A percentile compares a stretch with the other conserved stretches of the same genome.
Conservation (phyloP, 257 asterid genomes). For the Nicotiana tabacum region DNA sequence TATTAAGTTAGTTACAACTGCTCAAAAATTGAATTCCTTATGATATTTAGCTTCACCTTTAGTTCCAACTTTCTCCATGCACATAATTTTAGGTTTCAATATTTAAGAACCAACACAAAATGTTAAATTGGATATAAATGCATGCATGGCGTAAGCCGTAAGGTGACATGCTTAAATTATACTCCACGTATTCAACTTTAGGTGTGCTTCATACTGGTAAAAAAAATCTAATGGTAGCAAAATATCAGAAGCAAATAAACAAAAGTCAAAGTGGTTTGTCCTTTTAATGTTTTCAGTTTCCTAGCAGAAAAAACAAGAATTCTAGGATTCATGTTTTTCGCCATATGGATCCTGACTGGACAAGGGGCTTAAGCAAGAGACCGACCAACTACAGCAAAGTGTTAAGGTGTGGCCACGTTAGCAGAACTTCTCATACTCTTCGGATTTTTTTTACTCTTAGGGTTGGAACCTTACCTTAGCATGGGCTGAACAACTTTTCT, state of each 20-base stretch:
- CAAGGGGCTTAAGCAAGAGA: neutral
- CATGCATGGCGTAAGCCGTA: too few relatives aligned
- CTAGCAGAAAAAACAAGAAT: neutral
- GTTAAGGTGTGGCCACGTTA: neutral
- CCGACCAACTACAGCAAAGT: neutral
- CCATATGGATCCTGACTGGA: neutral
- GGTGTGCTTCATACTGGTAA: neutral
- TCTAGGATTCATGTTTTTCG: neutral
- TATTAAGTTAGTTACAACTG: too few relatives aligned
- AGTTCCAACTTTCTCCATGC: too few relatives aligned
- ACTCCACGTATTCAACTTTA: too few relatives aligned
- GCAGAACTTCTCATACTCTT: neutral
- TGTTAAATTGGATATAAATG: neutral
- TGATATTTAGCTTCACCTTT: too few relatives aligned
- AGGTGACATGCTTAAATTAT: neutral
- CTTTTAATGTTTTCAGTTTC: neutral
- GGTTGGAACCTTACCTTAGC: constrained; percentile 24
- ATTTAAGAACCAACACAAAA: neutral
- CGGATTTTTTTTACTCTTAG: neutral
- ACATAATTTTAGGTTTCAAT: neutral
- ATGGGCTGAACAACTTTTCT: constrained; percentile 30
- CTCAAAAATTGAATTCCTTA: too few relatives aligned
- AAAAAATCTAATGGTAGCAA: neutral
- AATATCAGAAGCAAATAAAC: neutral
- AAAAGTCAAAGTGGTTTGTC: neutral